These are phyloP conservation scores for Fusarium palustre DNA, from an alignment of 2,329 filamentous ascomycete genomes.

Conservation along the genomic window DNA sequence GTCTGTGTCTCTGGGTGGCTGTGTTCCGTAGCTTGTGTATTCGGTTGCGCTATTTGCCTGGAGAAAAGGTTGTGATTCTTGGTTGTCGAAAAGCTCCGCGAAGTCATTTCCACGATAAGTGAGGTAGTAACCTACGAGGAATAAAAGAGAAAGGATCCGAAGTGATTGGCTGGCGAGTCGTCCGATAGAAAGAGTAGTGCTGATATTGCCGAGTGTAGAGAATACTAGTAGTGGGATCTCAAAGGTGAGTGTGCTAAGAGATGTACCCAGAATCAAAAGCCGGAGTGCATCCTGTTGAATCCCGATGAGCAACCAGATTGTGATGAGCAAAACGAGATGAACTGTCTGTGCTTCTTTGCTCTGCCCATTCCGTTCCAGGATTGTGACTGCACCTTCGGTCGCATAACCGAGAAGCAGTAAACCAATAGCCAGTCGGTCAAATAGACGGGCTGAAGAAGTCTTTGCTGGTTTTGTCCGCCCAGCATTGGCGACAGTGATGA, in stretches of 20 bases:
- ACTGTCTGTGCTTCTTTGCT: conserved; percentile 14
- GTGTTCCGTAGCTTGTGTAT: conserved; percentile 30
- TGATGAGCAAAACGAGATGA: conserved; percentile 5
- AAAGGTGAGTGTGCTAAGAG: conserved; percentile 11
- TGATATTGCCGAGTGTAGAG: background rate
- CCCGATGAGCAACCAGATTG: conserved; percentile 3
- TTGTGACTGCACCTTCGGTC: background rate
- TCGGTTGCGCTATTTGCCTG: background rate
- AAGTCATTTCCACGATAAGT: background rate
- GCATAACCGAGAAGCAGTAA: conserved; percentile 19
- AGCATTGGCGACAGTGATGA: background rate
- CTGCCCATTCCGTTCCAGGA: background rate
- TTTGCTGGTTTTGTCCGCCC: background rate
- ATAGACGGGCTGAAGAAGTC: background rate
- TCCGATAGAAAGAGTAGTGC: background rate
- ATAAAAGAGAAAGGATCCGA: conserved; percentile 9
- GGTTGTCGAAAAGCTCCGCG: background rate
- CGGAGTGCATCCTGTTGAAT: background rate
- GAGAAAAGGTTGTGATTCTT: conserved; percentile 36
- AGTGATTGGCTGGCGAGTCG: conserved; percentile 15
- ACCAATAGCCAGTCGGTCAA: background rate
- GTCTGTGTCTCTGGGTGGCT: background rate
- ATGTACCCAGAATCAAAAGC: conserved; percentile 1
- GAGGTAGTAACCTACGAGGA: background rate
- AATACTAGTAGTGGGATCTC: conserved; percentile 27